Percentiles rank a stretch among this genome's conserved stretches.
Evolutionary conservation across 2,329 filamentous ascomycete species (phyloP).

Genomic region (Exophiala bonariae): DNA sequence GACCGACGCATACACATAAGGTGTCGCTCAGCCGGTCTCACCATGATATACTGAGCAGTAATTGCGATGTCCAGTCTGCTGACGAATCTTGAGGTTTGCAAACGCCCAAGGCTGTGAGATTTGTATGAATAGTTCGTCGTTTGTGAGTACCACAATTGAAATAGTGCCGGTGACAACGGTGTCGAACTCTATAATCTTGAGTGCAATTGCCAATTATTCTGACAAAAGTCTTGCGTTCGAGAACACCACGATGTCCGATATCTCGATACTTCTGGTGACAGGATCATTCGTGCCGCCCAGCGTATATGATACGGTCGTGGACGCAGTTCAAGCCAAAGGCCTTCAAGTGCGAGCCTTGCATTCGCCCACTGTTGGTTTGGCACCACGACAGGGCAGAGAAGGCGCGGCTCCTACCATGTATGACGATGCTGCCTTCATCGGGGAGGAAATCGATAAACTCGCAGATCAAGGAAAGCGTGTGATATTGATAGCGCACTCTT

Average conservation of each 20-base stretch:
- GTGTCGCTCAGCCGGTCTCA: too few species aligned
- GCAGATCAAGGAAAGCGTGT: constrained; percentile 31
- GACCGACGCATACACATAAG: too few species aligned
- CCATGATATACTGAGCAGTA: too few species aligned
- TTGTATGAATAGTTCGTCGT: too few species aligned
- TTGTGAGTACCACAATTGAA: too few species aligned
- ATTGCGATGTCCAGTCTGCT: too few species aligned
- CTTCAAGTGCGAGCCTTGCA: constrained; percentile 17
- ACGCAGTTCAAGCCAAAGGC: constrained; percentile 9
- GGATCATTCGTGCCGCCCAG: constrained; percentile 13
- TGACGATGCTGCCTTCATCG: constrained; percentile 35
- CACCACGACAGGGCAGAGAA: constrained; percentile 22
- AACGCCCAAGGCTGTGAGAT: too few species aligned
- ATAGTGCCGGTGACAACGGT: too few species aligned
- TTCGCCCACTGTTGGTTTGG: constrained; percentile 13
- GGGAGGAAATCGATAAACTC: constrained; percentile 15
- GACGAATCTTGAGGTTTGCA: too few species aligned
- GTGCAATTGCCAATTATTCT: too few species aligned
- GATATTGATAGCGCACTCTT: constrained; percentile 35
- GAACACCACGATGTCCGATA: constrained; percentile 15
- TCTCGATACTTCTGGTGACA: constrained; percentile 14
- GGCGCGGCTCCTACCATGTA: constrained; percentile 29
- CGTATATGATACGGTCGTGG: constrained; percentile 16
- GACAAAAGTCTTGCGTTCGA: too few species aligned
- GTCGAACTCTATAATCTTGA: too few species aligned